Evolutionary conservation across 2,329 filamentous ascomycete genomes (phyloP).

Genomic region (Fulvia fulva): DNA sequence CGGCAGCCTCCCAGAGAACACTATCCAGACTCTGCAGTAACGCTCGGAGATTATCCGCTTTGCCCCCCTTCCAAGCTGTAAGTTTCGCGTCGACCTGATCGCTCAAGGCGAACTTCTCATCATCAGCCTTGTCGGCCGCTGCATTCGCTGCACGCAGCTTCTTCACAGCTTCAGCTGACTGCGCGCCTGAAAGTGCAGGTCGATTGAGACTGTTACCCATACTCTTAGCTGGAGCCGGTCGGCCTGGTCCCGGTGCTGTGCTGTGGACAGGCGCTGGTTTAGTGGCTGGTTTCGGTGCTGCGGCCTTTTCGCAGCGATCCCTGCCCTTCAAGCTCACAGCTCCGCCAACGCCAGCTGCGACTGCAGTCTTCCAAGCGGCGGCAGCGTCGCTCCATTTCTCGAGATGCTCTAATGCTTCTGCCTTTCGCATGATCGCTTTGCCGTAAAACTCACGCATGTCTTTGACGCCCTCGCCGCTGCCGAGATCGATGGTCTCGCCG

Average conservation of each 20-base stretch:
- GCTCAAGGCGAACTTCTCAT: slow-evolving; percentile 84
- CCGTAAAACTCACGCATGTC: slow-evolving; percentile 92
- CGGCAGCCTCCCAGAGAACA: slow-evolving; percentile 86
- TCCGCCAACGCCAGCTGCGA: slow-evolving; percentile 83
- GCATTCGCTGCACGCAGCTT: slow-evolving; percentile 78
- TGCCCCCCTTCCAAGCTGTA: slow-evolving; percentile 79
- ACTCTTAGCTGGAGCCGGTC: slow-evolving; percentile 18
- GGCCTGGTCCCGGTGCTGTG: slow-evolving; percentile 45
- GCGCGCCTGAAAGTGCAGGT: slow-evolving; percentile 28
- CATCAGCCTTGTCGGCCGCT: slow-evolving; percentile 79
- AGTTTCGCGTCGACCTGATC: slow-evolving; percentile 82
- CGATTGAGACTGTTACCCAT: slow-evolving; percentile 26
- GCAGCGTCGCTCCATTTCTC: slow-evolving; percentile 88
- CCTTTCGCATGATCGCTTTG: slow-evolving; percentile 90
- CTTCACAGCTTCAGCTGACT: slow-evolving; percentile 68
- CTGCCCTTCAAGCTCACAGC: slow-evolving; percentile 78
- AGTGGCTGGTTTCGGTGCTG: slow-evolving; percentile 50
- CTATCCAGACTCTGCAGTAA: slow-evolving; percentile 80
- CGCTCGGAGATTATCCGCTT: slow-evolving; percentile 86
- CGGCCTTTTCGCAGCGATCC: slow-evolving; percentile 82
- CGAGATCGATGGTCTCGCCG: slow-evolving; percentile 71
- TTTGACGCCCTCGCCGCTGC: slow-evolving; percentile 57
- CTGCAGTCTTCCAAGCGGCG: slow-evolving; percentile 72
- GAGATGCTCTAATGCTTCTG: slow-evolving; percentile 91
- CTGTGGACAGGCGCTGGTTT: slow-evolving; percentile 53